Percentiles rank a stretch among this genome's conserved stretches.
phyloP scores from a whole-genome alignment of 805 yeast genomes.

The Pichia paraexigua region DNA sequence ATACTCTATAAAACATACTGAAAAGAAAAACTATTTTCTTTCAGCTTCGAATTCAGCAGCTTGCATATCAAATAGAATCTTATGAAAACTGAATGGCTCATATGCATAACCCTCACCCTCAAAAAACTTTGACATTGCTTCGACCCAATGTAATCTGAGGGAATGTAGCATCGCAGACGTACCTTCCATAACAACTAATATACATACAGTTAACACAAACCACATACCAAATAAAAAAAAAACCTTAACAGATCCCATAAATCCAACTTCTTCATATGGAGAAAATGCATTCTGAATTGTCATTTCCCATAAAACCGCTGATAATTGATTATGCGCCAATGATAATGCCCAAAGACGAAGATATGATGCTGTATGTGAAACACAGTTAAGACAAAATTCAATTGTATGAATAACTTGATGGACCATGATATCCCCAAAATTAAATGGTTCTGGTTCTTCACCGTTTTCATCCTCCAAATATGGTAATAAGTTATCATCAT shows the following conservation, averaged over 20 bases:
- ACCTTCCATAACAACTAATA: slow-evolving; percentile 73
- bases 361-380: slow-evolving; percentile 73
- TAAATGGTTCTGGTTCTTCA: slow-evolving; percentile 35
- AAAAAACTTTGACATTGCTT: slow-evolving; percentile 72
- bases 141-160: slow-evolving; percentile 75
- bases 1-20: not conserved
- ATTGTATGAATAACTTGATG: slow-evolving; percentile 78
- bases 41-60: slow-evolving; percentile 8
- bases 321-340: slow-evolving; percentile 71
- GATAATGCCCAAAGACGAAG: slow-evolving; percentile 74
- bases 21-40: not conserved
- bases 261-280: slow-evolving; percentile 39
- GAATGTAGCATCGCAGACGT: slow-evolving; percentile 81
- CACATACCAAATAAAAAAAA: slow-evolving; percentile 64
- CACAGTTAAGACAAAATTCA: slow-evolving; percentile 73
- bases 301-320: slow-evolving; percentile 71
- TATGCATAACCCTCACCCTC: slow-evolving; percentile 69
- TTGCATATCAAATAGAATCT: slow-evolving; percentile 17
- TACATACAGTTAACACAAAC: slow-evolving; percentile 62
- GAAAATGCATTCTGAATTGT: slow-evolving; percentile 55
- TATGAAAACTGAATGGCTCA: slow-evolving; percentile 50
- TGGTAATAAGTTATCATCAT: slow-evolving; percentile 10
- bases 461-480: slow-evolving; percentile 20
- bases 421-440: slow-evolving; percentile 63
- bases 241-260: slow-evolving; percentile 47